Evolutionary conservation across 176 grass and related monocot species (phyloP).

Genomic region (Zea luxurians): DNA sequence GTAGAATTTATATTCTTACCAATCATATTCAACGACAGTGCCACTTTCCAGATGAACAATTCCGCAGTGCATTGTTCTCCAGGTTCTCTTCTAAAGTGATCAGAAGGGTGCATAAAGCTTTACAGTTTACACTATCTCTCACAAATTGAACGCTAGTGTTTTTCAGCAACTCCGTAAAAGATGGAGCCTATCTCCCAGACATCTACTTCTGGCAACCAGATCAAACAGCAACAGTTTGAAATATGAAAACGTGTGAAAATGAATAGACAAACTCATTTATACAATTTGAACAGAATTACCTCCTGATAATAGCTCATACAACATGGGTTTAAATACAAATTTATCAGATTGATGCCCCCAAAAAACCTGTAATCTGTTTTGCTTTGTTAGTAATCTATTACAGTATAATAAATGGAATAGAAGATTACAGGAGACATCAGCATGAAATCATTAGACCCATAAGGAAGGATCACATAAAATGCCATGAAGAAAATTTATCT

Average conservation of each 20-base stretch:
- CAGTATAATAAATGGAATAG: neutral
- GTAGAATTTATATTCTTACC: slow-evolving; percentile 46
- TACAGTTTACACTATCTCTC: slow-evolving; percentile 66
- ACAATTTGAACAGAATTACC: slow-evolving; percentile 49
- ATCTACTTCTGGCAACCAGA: slow-evolving; percentile 83
- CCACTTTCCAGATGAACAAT: slow-evolving; percentile 87
- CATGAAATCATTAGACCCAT: neutral
- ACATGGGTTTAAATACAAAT: slow-evolving; percentile 98
- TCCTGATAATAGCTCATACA: slow-evolving; percentile 90
- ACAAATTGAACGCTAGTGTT: slow-evolving; percentile 80
- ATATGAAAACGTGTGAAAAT: slow-evolving; percentile 30
- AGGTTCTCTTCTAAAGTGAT: slow-evolving; percentile 61
- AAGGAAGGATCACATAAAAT: neutral
- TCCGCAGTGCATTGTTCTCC: slow-evolving; percentile 61
- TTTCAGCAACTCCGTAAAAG: slow-evolving; percentile 79
- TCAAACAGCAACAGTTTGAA: slow-evolving; percentile 23
- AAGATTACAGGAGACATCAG: neutral
- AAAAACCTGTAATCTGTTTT: slow-evolving; percentile 55
- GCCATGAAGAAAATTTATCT: neutral
- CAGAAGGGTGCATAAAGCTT: slow-evolving; percentile 64
- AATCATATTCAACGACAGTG: slow-evolving; percentile 95
- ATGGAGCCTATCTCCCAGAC: slow-evolving; percentile 88
- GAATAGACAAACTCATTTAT: slow-evolving; percentile 18
- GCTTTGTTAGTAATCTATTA: slow-evolving; percentile 28
- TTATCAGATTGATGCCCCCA: slow-evolving; percentile 91